Conservation (phyloP, 352 stramenopile genomes). For the Phytophthora sp. region DNA sequence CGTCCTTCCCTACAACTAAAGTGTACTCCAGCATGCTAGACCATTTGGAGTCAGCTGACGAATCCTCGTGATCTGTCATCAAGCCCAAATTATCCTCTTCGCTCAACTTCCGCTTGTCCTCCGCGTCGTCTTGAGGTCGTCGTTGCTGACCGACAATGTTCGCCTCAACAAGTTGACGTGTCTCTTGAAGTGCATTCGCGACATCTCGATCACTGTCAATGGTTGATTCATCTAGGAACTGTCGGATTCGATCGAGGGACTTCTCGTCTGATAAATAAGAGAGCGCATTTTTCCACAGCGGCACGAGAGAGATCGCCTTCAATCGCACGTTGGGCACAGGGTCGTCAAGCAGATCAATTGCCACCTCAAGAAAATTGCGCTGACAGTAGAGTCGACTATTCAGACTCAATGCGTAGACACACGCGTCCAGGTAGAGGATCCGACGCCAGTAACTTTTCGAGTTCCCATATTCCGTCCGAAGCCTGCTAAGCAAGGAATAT, state of each 20-base stretch:
- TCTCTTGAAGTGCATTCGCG: conserved; percentile 52
- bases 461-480: conserved; percentile 77
- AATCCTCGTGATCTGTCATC: conserved; percentile 80
- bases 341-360: conserved; percentile 79
- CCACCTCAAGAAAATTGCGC: conserved; percentile 77
- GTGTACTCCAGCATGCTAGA: conserved; percentile 90
- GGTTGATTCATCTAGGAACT: conserved; percentile 65
- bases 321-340: conserved; percentile 77
- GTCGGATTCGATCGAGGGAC: conserved; percentile 69
- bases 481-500: conserved; percentile 69
- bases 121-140: conserved; percentile 56
- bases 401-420: conserved; percentile 57
- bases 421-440: conserved; percentile 77
- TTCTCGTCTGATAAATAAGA: conserved; percentile 70
- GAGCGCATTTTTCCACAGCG: conserved; percentile 68
- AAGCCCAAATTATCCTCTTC: conserved; percentile 70
- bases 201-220: conserved; percentile 78
- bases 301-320: conserved; percentile 69
- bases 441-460: conserved; percentile 79
- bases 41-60: conserved; percentile 81
- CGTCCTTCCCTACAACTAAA: conserved; percentile 82
- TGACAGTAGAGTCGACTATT: conserved; percentile 83
- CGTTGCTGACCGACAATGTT: conserved; percentile 43
- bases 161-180: conserved; percentile 49
- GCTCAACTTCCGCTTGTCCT: conserved; percentile 64